Conservation (phyloP, 768 basidiomycete genomes). For the Hygrophoropsis aurantiaca region DNA sequence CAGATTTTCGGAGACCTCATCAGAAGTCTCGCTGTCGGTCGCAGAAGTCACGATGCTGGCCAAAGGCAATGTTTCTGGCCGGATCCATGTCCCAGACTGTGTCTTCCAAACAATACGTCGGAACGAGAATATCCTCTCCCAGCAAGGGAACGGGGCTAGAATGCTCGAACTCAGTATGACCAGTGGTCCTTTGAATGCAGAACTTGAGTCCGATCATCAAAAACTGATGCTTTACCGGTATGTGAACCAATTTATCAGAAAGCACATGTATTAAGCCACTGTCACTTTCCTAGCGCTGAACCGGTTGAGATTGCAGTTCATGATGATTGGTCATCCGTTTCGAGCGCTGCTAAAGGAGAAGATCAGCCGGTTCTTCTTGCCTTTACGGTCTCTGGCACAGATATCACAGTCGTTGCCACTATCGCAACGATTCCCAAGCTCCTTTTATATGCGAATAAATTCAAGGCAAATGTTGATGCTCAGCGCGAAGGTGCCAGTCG, state of each 20-base stretch:
- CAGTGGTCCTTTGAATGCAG: constrained; percentile 64
- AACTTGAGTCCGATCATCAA: constrained; percentile 76
- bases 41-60: constrained; percentile 54
- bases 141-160: constrained; percentile 37
- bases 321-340: constrained; percentile 77
- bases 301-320: constrained; percentile 72
- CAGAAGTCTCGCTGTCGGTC: constrained; percentile 68
- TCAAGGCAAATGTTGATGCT: constrained; percentile 67
- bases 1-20: constrained; percentile 55
- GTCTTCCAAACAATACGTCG: constrained; percentile 74
- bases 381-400: constrained; percentile 73
- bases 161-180: constrained; percentile 77
- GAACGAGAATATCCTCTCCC: constrained; percentile 39
- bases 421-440: constrained; percentile 78
- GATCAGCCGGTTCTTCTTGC: constrained; percentile 63
- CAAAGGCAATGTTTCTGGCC: constrained; percentile 70
- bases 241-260: constrained; percentile 18
- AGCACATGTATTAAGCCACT: no score
- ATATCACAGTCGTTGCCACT: constrained; percentile 65
- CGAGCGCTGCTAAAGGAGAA: constrained; percentile 36
- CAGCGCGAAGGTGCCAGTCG: constrained; percentile 76
- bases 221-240: constrained; percentile 75
- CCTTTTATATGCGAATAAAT: constrained; percentile 70
- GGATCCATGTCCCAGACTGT: constrained; percentile 64
- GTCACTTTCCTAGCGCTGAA: constrained; percentile 66